Base-by-base conservation (phyloP, 164 flowering plant genomes). In the Macadamia tetraphylla region DNA sequence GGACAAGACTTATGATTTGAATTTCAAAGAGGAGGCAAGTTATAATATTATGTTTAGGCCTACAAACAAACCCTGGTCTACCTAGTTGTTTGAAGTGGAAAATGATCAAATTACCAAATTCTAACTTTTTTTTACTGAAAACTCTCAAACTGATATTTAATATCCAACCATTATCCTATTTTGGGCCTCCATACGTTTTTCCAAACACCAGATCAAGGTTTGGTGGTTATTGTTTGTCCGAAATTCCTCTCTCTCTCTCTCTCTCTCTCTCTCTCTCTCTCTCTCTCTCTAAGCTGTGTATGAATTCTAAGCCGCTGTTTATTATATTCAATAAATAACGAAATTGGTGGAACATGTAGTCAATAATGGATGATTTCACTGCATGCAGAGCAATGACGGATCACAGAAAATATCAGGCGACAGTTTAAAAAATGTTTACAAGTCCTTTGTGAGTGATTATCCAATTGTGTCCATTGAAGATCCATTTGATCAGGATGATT, bases 401-500 rank as follows among this genome's bases (percentile, higher is more conserved):
- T 74, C 78, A 44, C 78, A 77, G 67, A 80, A 77, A 64, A 80
- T 77, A 29, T 80, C 82, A 32, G 82, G 82, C 62, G 78, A 80
- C 55, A 66, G 72, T 18, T 67, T 76, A 66, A 80, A 74, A 68
- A 70, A 80, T 70, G 74, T 80, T 11, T 80, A 80, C 80, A 76
- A 80, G 73, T 80, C 80, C 13, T 80, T 77, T 58, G 82, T 77
- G 30, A 9, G 67, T 53, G 82, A 74, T 44, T 80, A 80, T 67
- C 80, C 82, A 32, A 80, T 80, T 72, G 82, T 74, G 12, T 80
- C 82, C 49, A 80, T 77, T 44, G 82, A 80, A 48, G 82, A 80
- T 48, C 82, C 82, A 48, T 80, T 77, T 61, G 82, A 80, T 70
- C 82, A 77, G 70, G 82, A 80, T 72, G 82, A 80, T 51, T 80